Percentiles rank a stretch among this genome's conserved stretches.
These are phyloP conservation scores for Plasmodium blacklocki DNA, from an alignment of 169 alveolate genomes.

Conservation along the genomic window DNA sequence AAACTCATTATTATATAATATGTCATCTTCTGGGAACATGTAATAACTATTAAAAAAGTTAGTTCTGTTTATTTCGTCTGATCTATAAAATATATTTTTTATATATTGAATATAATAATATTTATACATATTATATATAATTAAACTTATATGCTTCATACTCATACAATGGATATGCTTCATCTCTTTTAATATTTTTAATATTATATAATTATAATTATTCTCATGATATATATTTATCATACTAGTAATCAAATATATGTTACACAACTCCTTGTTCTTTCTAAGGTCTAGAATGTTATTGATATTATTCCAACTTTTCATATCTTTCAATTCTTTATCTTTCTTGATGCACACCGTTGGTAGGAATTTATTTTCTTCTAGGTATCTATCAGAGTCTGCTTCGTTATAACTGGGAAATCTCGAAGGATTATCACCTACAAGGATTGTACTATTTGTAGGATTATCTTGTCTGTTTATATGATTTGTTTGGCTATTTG, in stretches of 20 bases:
- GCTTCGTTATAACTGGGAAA: neutral
- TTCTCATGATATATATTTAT: slow-evolving; percentile 68
- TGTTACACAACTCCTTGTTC: slow-evolving; percentile 29
- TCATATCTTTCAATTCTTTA: slow-evolving; percentile 23
- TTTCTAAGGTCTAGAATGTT: slow-evolving; percentile 31
- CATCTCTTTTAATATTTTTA: slow-evolving; percentile 30
- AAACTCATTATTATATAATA: neutral
- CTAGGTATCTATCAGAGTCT: neutral
- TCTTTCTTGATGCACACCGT: slow-evolving; percentile 7
- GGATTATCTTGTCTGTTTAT: neutral
- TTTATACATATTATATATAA: slow-evolving; percentile 34
- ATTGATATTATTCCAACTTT: slow-evolving; percentile 22
- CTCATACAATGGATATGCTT: slow-evolving; percentile 27
- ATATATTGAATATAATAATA: slow-evolving; percentile 10
- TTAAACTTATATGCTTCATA: slow-evolving; percentile 31
- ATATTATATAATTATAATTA: slow-evolving; percentile 23
- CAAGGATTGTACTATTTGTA: neutral
- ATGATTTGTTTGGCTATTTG: neutral
- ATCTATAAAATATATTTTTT: slow-evolving; percentile 21
- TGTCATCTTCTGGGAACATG: slow-evolving; percentile 8
- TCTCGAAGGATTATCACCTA: neutral
- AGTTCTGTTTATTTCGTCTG: neutral
- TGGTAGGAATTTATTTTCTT: slow-evolving; percentile 21
- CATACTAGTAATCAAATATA: slow-evolving; percentile 31
- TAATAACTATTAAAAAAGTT: slow-evolving; percentile 18